These are phyloP conservation scores for Logfia minima DNA, from an alignment of 129 eudicot genomes.

Conservation along the genomic window DNA sequence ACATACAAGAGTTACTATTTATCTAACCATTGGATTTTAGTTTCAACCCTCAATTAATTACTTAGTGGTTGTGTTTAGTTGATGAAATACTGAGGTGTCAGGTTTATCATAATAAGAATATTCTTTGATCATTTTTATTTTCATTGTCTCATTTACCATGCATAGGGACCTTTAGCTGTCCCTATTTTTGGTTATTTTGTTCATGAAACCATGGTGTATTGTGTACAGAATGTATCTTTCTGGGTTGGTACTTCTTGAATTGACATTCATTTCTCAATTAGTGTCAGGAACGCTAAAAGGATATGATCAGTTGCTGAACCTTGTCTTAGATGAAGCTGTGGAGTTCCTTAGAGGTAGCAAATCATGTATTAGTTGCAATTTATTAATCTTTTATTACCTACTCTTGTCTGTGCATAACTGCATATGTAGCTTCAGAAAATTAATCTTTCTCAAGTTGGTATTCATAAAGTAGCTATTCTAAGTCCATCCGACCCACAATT, in stretches of 20 bases:
- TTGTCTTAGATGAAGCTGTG: slow-evolving; percentile 92
- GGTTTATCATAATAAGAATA: neutral
- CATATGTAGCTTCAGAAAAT: slow-evolving; percentile 10
- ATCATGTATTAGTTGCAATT: neutral
- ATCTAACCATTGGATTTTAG: neutral
- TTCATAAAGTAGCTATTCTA: neutral
- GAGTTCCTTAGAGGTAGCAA: slow-evolving; percentile 62
- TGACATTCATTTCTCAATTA: slow-evolving; percentile 19
- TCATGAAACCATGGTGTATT: neutral
- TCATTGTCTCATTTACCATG: slow-evolving; percentile 3
- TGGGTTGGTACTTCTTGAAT: neutral
- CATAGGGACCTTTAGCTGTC: neutral
- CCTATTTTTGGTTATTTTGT: neutral
- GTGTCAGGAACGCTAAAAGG: slow-evolving; percentile 96
- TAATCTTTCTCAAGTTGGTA: neutral
- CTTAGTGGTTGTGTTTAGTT: neutral
- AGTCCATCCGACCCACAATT: neutral
- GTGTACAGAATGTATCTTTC: neutral
- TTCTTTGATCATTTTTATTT: neutral
- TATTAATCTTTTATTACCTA: neutral
- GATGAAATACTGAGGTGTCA: neutral
- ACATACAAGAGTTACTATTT: neutral
- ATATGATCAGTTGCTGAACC: slow-evolving; percentile 92
- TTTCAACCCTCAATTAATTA: neutral
- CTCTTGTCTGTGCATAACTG: slow-evolving; percentile 1